phyloP scores from a whole-genome alignment of 805 yeast species.

The Wickerhamomyces mucosus region DNA sequence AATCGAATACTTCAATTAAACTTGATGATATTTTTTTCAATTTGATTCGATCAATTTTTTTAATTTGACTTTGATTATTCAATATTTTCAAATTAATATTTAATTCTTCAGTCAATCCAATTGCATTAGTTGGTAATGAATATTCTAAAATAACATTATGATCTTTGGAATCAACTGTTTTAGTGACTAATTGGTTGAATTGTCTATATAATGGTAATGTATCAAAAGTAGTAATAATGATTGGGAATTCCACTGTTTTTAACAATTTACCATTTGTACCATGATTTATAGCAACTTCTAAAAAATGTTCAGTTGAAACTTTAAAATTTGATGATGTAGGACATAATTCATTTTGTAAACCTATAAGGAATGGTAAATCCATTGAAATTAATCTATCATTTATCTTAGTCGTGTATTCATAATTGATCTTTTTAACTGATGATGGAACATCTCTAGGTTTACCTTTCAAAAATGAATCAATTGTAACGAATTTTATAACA shows the following conservation, averaged over 20 bases:
- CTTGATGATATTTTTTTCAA: constrained; percentile 38
- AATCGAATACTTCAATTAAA: constrained; percentile 43
- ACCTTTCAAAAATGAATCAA: constrained; percentile 35
- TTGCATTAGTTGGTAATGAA: constrained; percentile 39
- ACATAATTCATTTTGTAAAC: constrained; percentile 41
- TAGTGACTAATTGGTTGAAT: constrained; percentile 42
- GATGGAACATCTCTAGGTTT: constrained; percentile 27
- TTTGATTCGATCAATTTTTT: constrained; percentile 21
- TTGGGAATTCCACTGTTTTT: constrained; percentile 29
- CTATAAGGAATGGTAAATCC: constrained; percentile 51
- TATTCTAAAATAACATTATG: constrained; percentile 37
- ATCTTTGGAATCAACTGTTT: constrained; percentile 36
- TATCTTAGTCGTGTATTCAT: constrained; percentile 26
- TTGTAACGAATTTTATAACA: constrained; percentile 37
- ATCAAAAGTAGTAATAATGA: constrained; percentile 47
- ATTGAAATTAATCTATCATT: constrained; percentile 38
- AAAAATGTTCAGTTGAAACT: constrained; percentile 29
- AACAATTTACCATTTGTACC: constrained; percentile 8
- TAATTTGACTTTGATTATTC: constrained; percentile 20
- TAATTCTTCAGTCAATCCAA: constrained; percentile 50
- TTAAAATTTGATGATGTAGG: constrained; percentile 42
- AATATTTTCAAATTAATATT: constrained; percentile 27
- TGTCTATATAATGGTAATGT: constrained; percentile 46
- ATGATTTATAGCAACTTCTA: constrained; percentile 26
- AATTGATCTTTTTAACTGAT: constrained; percentile 21